Evolutionary conservation across 1,284 basidiomycete species (phyloP).

Genomic region (Pseudozyma flocculosa): DNA sequence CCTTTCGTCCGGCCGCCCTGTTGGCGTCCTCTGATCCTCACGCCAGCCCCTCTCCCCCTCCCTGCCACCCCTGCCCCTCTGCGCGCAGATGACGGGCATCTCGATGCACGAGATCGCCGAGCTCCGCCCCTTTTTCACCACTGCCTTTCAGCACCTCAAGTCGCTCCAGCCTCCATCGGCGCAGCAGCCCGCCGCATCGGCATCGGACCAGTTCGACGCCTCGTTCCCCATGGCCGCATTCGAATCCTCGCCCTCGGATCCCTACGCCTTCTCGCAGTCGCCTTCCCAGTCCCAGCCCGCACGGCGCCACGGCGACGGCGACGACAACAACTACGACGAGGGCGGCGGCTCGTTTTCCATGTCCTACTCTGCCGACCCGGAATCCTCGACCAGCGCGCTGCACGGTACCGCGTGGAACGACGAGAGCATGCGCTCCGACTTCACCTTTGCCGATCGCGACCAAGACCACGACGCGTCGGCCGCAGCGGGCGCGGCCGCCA

Average conservation of each 20-base stretch:
- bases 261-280: neutral
- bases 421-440: neutral
- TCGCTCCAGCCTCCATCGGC: slow-evolving; percentile 11
- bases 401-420: neutral
- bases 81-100: slow-evolving; percentile 57
- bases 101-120: slow-evolving; percentile 52
- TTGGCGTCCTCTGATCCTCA: too few species aligned
- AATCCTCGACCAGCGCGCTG: neutral
- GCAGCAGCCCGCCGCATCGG: neutral
- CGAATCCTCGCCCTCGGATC: neutral
- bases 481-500: slow-evolving; percentile 1
- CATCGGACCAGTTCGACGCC: too few species aligned
- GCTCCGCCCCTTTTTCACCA: slow-evolving; percentile 48
- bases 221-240: neutral
- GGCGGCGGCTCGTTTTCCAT: slow-evolving; percentile 8
- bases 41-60: too few species aligned
- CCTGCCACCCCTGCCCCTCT: too few species aligned
- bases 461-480: slow-evolving; percentile 15
- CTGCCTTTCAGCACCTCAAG: slow-evolving; percentile 46
- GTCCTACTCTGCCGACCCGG: slow-evolving; percentile 1
- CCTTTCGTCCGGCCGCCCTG: too few species aligned
- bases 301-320: slow-evolving; percentile 8
- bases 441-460: slow-evolving; percentile 1
- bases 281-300: neutral
- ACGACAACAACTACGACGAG: slow-evolving; percentile 16